A percentile compares a stretch with the other conserved stretches of the same genome.
Conservation (phyloP, 352 stramenopile species). For the Phytopythium mirpurense region DNA sequence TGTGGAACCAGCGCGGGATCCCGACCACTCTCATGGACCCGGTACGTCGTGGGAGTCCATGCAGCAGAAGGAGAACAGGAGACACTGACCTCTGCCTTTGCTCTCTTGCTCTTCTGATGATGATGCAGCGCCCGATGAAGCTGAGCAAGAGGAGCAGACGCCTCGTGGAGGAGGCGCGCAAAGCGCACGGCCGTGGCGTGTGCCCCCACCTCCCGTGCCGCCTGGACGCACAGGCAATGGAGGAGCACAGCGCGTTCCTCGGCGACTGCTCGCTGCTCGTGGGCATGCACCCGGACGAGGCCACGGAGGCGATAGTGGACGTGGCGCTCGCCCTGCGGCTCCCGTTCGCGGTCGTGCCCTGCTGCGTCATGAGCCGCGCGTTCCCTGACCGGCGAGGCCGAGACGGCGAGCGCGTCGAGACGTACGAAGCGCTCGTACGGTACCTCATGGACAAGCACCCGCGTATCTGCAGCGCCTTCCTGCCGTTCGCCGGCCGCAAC, state of each 20-base stretch:
- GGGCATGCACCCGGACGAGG: conserved; percentile 95
- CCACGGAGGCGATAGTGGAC: conserved; percentile 95
- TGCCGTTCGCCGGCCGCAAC: conserved; percentile 81
- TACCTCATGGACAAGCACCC: conserved; percentile 82
- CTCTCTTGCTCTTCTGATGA: background rate
- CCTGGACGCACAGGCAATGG: conserved; percentile 52
- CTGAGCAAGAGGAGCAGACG: conserved; percentile 67
- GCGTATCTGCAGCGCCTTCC: conserved; percentile 50
- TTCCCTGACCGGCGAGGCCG: conserved; percentile 76
- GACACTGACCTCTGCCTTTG: background rate
- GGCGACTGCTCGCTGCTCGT: conserved; percentile 80
- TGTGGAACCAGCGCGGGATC: conserved; percentile 76
- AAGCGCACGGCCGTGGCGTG: conserved; percentile 25
- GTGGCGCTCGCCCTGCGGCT: conserved; percentile 81
- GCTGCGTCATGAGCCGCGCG: conserved; percentile 93
- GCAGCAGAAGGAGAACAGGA: background rate
- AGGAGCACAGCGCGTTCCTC: conserved; percentile 54
- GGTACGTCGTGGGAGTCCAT: conserved; percentile 20
- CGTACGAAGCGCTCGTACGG: conserved; percentile 74
- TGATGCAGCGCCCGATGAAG: conserved; percentile 65
- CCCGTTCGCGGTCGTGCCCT: conserved; percentile 95
- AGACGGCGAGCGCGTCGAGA: conserved; percentile 63
- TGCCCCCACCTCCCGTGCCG: conserved; percentile 51
- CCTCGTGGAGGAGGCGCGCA: conserved; percentile 39
- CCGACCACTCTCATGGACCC: conserved; percentile 82